These are phyloP conservation scores for Ceratobasidium sp. DNA, from an alignment of 1,284 basidiomycete species.

Conservation along the genomic window DNA sequence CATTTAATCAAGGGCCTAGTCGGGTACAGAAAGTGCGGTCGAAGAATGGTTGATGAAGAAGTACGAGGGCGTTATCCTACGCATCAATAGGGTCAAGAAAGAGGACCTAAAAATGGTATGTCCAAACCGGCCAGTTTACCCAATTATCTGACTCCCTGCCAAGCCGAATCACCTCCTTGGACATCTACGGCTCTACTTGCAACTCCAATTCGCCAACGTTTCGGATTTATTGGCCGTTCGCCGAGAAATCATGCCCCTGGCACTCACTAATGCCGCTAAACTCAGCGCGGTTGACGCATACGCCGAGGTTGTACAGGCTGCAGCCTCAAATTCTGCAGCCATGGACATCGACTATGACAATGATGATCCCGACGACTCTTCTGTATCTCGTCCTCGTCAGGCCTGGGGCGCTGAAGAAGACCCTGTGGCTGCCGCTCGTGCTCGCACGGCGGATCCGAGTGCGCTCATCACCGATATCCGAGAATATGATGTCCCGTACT, in stretches of 20 bases:
- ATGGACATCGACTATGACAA: constrained; percentile 70
- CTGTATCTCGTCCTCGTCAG: constrained; percentile 28
- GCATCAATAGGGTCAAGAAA: constrained; percentile 81
- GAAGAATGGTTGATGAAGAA: constrained; percentile 97
- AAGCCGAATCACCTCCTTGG: constrained; percentile 94
- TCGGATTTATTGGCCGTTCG: constrained; percentile 87
- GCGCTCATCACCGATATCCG: constrained; percentile 93
- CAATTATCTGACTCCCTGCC: constrained; percentile 9
- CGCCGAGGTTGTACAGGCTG: constrained; percentile 91
- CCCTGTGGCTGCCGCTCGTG: constrained; percentile 48
- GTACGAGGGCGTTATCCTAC: constrained; percentile 84
- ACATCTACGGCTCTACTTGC: constrained; percentile 84
- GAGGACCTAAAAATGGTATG: constrained; percentile 85
- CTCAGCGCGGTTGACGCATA: constrained; percentile 96
- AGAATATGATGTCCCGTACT: constrained; percentile 97
- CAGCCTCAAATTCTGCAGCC: constrained; percentile 61
- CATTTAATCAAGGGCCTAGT: constrained; percentile 53
- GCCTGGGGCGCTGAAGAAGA: constrained; percentile 63
- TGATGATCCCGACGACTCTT: constrained; percentile 38
- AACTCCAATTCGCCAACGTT: constrained; percentile 90
- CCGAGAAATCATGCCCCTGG: constrained; percentile 87
- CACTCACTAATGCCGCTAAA: constrained; percentile 88
- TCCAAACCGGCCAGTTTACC: not conserved
- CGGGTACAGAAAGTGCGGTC: constrained; percentile 84
- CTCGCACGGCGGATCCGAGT: constrained; percentile 74